Evolutionary conservation across 2,329 filamentous ascomycete species (phyloP), one percentile per base, ranked within the genome.

Genomic region (Aspergillus puulaauensis): DNA sequence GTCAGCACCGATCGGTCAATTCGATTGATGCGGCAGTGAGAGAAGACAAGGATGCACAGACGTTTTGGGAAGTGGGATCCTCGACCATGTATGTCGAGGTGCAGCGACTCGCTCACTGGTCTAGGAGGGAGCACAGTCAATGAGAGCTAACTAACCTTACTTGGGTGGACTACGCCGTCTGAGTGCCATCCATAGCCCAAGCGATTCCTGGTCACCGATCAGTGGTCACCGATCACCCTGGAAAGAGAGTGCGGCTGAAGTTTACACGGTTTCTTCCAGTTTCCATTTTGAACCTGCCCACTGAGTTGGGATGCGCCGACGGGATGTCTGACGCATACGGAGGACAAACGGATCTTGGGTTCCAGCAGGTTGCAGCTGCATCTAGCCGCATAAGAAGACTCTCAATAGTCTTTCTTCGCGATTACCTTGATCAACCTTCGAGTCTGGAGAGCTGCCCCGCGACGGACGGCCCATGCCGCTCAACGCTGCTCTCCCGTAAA

Each of bases 71-170:
- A 55, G 15, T 49, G 41, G 37, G 52, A 62, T 62, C 61, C 54
- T 57, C 63, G 39, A 8, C 27, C 27, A 31, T 31, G 27, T 31
- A 58, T 46, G 35, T 37, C 35, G 5, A 37, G 14, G 15, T 15
- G 49, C 58, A 49, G 59, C 54, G 45, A 40, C 40, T 53, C 46
- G 54, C 57, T 59, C 52, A 50, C 55, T 58, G 54, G 57, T 48
- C 49, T 57, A 52, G 54, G 48, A 21, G 33, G 43, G 48, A 54
- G 52, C 60, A 60, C 55, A 58, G 56, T 39, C 56, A 59, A 56
- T 55, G 58, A 60, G 61, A 64, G 61, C 64, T 60, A 61, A 59
- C 62, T 57, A 63, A 59, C 64, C 62, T 64, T 66, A 64, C 64
- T 64, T 54, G 52, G 62, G 59, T 61, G 59, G 62, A 61, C 61